Percentiles rank a stretch among this genome's conserved stretches.
Conservation (phyloP, 2,329 filamentous ascomycete genomes). For the Sporothrix mexicana region DNA sequence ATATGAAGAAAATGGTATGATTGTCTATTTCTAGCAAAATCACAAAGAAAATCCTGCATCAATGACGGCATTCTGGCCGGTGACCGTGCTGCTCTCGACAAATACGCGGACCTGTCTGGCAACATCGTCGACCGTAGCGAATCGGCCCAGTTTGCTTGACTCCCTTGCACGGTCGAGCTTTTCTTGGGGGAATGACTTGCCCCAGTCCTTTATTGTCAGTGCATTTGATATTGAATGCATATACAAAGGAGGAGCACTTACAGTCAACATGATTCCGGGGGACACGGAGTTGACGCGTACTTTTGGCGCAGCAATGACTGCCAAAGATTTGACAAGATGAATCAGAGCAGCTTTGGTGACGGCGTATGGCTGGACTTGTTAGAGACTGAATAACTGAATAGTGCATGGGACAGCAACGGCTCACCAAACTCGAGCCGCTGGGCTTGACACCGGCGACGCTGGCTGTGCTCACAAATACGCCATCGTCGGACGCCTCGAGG, state of each 20-base stretch:
- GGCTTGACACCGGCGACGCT: conserved; percentile 68
- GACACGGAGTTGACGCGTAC: conserved; percentile 65
- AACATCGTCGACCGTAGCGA: conserved; percentile 57
- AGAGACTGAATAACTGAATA: background rate
- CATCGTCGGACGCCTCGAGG: conserved; percentile 60
- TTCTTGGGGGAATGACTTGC: conserved; percentile 62
- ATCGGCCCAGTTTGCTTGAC: conserved; percentile 64
- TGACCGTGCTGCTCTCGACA: conserved; percentile 36
- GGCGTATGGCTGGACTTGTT: conserved; percentile 76
- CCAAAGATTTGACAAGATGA: conserved; percentile 62
- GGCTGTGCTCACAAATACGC: conserved; percentile 68
- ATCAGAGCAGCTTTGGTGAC: conserved; percentile 77
- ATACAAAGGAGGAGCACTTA: conserved; percentile 40
- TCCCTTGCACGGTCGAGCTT: conserved; percentile 59
- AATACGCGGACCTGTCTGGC: conserved; percentile 36
- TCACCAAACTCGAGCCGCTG: conserved; percentile 64
- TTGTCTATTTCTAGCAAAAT: too few relatives aligned
- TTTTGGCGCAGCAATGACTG: conserved; percentile 57
- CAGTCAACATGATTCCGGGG: conserved; percentile 59
- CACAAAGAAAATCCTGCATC: conserved; percentile 37
- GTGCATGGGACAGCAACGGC: conserved; percentile 27
- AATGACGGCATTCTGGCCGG: conserved; percentile 36
- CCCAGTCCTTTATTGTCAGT: conserved; percentile 60
- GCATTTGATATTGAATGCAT: background rate
- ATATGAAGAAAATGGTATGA: too few relatives aligned